Percentiles rank a stretch among this genome's conserved stretches.
Conservation (phyloP, 2,329 filamentous ascomycete genomes). For the Apiospora marii region DNA sequence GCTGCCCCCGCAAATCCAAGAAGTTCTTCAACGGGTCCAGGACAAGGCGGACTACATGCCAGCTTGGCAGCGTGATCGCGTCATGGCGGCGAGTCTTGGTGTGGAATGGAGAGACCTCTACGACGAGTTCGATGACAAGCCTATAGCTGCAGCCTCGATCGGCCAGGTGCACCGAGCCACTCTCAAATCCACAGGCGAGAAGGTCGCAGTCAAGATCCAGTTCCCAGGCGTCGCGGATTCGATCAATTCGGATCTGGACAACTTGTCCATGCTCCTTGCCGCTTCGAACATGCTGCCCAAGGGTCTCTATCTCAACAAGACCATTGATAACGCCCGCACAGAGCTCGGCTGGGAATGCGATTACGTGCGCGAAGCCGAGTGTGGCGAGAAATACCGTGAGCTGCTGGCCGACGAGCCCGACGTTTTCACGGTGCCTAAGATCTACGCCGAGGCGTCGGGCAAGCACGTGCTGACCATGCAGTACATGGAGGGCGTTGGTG, state of each 20-base stretch:
- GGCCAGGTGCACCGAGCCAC: slow-evolving; percentile 92
- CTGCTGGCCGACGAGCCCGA: slow-evolving; percentile 78
- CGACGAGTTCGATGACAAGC: slow-evolving; percentile 84
- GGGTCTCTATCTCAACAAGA: slow-evolving; percentile 94
- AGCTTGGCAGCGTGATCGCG: slow-evolving; percentile 86
- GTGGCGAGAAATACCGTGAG: slow-evolving; percentile 76
- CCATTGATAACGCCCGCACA: slow-evolving; percentile 90
- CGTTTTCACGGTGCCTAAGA: slow-evolving; percentile 80
- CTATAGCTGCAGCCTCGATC: slow-evolving; percentile 94
- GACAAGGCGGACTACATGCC: slow-evolving; percentile 99
- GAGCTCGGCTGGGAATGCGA: slow-evolving; percentile 98
- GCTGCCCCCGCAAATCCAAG: slow-evolving; percentile 85
- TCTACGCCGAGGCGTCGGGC: slow-evolving; percentile 81
- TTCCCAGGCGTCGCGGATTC: slow-evolving; percentile 96
- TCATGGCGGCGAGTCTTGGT: slow-evolving; percentile 81
- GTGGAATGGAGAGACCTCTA: slow-evolving; percentile 86
- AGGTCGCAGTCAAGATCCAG: slow-evolving; percentile 95
- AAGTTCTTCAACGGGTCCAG: slow-evolving; percentile 92
- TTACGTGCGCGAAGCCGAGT: slow-evolving; percentile 87
- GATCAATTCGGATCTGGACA: slow-evolving; percentile 96
- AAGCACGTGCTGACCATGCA: slow-evolving; percentile 92
- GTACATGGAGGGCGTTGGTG: slow-evolving; percentile 84
- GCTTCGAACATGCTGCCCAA: slow-evolving; percentile 90
- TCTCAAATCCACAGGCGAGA: slow-evolving; percentile 75
- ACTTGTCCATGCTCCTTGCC: slow-evolving; percentile 87